Evolutionary conservation across 495 filamentous ascomycete species (phyloP).

Genomic region (Pseudevernia furfuracea): DNA sequence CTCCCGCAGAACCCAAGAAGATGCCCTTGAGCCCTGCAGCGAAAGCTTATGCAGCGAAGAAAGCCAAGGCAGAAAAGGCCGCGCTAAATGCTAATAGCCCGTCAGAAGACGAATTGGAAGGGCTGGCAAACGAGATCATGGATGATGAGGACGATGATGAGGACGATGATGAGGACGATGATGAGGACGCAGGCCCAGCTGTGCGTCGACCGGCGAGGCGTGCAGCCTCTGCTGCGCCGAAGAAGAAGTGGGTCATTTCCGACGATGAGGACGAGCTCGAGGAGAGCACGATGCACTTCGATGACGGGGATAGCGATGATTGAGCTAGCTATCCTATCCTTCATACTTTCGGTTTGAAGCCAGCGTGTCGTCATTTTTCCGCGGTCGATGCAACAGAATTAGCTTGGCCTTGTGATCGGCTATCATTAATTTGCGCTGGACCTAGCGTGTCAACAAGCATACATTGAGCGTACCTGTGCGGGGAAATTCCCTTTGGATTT

Average conservation of each 20-base stretch:
- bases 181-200: slow-evolving; percentile 23
- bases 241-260: slow-evolving; percentile 22
- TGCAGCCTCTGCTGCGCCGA: slow-evolving; percentile 23
- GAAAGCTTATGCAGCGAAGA: slow-evolving; percentile 73
- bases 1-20: slow-evolving; percentile 39
- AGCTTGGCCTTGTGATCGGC: neutral
- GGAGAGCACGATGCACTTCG: slow-evolving; percentile 26
- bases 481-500: neutral
- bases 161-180: slow-evolving; percentile 44
- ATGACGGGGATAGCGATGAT: slow-evolving; percentile 27
- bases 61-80: slow-evolving; percentile 47
- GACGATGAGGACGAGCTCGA: slow-evolving; percentile 28
- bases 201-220: slow-evolving; percentile 21
- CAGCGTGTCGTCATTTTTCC: neutral
- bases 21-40: slow-evolving; percentile 61
- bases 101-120: slow-evolving; percentile 40
- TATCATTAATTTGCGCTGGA: neutral
- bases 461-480: neutral
- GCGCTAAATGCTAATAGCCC: slow-evolving; percentile 32
- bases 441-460: neutral
- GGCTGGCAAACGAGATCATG: slow-evolving; percentile 48
- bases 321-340: neutral
- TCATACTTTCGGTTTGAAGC: neutral
- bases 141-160: slow-evolving; percentile 48
- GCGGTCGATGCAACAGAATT: neutral